A percentile compares a stretch with the other conserved stretches of the same genome.
Evolutionary conservation across 2,329 filamentous ascomycete species (phyloP).

Genomic region (Dactylellina cionopaga): DNA sequence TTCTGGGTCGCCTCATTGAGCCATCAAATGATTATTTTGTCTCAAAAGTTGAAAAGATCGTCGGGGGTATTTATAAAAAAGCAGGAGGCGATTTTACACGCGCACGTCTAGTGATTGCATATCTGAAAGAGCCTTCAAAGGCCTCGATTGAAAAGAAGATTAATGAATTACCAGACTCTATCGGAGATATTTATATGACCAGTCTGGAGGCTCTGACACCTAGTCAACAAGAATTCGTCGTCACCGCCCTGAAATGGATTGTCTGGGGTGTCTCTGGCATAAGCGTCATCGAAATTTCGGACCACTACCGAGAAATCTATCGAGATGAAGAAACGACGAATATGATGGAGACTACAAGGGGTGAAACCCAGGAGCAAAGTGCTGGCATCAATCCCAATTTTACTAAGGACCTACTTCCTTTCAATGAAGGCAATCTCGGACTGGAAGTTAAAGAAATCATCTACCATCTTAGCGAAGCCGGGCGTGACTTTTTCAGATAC

Average conservation of each 20-base stretch:
- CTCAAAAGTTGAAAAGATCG: background rate
- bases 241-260: slow-evolving; percentile 28
- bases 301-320: slow-evolving; percentile 39
- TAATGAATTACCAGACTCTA: slow-evolving; percentile 6
- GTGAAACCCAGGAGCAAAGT: background rate
- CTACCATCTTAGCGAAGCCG: slow-evolving; percentile 9
- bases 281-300: slow-evolving; percentile 31
- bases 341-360: background rate
- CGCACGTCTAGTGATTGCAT: slow-evolving; percentile 8
- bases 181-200: slow-evolving; percentile 33
- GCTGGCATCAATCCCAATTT: background rate
- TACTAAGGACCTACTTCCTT: slow-evolving; percentile 5
- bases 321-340: background rate
- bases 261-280: slow-evolving; percentile 32
- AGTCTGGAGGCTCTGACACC: slow-evolving; percentile 35
- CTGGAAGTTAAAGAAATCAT: slow-evolving; percentile 35
- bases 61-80: background rate
- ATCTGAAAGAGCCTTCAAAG: slow-evolving; percentile 31
- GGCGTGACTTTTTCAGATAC: slow-evolving; percentile 27
- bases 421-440: slow-evolving; percentile 12
- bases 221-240: slow-evolving; percentile 27
- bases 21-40: background rate
- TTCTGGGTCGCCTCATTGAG: background rate
- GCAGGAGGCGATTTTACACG: slow-evolving; percentile 19
- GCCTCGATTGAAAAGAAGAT: slow-evolving; percentile 15